Conservation (phyloP, 106 monocot genomes). For the Dendrobium chrysotoxum region DNA sequence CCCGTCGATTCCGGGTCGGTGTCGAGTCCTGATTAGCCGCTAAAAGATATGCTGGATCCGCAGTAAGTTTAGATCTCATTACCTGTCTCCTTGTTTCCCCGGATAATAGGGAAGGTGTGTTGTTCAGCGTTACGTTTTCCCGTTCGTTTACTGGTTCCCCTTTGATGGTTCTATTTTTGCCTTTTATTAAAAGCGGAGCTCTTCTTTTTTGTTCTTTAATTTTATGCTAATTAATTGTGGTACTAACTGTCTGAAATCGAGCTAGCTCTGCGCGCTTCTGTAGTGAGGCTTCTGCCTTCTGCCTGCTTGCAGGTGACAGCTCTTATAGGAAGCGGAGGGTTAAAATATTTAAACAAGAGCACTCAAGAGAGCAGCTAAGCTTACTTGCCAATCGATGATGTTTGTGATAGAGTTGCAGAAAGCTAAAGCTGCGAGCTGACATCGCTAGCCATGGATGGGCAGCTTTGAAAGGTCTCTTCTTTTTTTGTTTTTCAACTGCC, state of each 20-base stretch:
- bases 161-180: neutral
- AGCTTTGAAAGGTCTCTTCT: constrained; percentile 12
- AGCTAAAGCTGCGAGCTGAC: constrained; percentile 5
- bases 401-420: constrained; percentile 1
- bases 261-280: neutral
- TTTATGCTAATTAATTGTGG: neutral
- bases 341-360: neutral
- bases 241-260: neutral
- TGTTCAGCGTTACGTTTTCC: neutral
- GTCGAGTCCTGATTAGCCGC: neutral
- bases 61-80: neutral
- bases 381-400: neutral
- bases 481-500: neutral
- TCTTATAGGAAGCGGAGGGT: neutral
- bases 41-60: neutral
- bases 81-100: neutral
- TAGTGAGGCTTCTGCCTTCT: constrained; percentile 4
- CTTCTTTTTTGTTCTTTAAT: neutral
- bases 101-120: neutral
- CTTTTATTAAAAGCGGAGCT: neutral
- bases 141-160: neutral
- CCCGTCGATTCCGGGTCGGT: neutral
- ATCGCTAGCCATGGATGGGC: neutral
- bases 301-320: constrained; percentile 2
- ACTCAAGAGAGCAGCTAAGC: neutral